These are phyloP conservation scores for Passalora sequoiae DNA, from an alignment of 2,329 filamentous ascomycete species.

Conservation along the genomic window DNA sequence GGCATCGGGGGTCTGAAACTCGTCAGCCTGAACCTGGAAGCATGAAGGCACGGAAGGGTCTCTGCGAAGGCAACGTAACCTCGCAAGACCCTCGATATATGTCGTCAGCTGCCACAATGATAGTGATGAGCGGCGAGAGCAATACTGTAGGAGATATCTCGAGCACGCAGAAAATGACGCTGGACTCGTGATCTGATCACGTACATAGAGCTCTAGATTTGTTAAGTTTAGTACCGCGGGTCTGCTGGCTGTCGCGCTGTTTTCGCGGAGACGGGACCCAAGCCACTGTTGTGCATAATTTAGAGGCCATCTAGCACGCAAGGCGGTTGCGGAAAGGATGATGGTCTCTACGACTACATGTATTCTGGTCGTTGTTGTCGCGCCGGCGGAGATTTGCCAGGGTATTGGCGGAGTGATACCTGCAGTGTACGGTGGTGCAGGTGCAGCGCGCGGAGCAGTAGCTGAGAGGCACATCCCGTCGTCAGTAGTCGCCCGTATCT, in stretches of 20 bases:
- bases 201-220: too few relatives aligned
- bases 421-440: background rate
- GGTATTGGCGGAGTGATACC: background rate
- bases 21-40: background rate
- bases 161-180: conserved; percentile 3
- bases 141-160: background rate
- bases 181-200: background rate
- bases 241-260: background rate
- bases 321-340: background rate
- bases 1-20: background rate
- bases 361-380: background rate
- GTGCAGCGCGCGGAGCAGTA: background rate
- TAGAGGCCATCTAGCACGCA: background rate
- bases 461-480: background rate
- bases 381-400: background rate
- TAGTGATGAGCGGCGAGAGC: background rate
- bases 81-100: background rate
- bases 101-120: background rate
- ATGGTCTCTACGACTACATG: background rate
- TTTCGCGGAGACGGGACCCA: background rate
- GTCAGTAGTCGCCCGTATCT: background rate
- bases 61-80: too few relatives aligned
- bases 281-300: background rate
- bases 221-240: background rate
- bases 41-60: too few relatives aligned